A percentile compares a stretch with the other conserved stretches of the same genome.
These are phyloP conservation scores for Mucor velutinosus DNA, from an alignment of 371 early-diverging fungal genomes.

Conservation along the genomic window DNA sequence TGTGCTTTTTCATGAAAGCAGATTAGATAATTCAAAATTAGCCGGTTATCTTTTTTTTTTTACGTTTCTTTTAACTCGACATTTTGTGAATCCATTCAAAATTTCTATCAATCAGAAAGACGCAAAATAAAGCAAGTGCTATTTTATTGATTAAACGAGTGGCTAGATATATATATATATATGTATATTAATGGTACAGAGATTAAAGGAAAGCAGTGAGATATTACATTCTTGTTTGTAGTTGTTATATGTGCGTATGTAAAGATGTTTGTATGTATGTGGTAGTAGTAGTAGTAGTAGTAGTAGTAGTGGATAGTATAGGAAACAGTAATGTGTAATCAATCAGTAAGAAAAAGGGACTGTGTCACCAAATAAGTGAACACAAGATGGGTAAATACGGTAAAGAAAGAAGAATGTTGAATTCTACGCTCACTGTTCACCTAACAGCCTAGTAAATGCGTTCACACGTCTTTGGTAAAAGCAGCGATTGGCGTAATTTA, in stretches of 20 bases:
- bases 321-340: background rate
- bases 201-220: background rate
- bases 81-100: background rate
- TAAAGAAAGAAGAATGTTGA: conserved; percentile 4
- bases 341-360: conserved; percentile 4
- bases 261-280: background rate
- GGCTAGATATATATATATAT: background rate
- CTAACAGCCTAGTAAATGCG: background rate
- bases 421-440: background rate
- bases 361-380: conserved; percentile 6
- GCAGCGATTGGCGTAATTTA: conserved; percentile 12
- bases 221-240: background rate
- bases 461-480: conserved; percentile 6
- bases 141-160: background rate
- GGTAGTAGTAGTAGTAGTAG: no score
- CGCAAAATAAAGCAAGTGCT: background rate
- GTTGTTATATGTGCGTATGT: background rate
- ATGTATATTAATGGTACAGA: background rate
- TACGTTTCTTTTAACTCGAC: background rate
- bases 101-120: background rate
- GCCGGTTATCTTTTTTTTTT: background rate
- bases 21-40: background rate
- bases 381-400: conserved; percentile 8
- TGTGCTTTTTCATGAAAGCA: background rate
- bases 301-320: background rate